Evolutionary conservation across 805 yeast species (phyloP).

Genomic region (Helenozyma rhizophorensis): DNA sequence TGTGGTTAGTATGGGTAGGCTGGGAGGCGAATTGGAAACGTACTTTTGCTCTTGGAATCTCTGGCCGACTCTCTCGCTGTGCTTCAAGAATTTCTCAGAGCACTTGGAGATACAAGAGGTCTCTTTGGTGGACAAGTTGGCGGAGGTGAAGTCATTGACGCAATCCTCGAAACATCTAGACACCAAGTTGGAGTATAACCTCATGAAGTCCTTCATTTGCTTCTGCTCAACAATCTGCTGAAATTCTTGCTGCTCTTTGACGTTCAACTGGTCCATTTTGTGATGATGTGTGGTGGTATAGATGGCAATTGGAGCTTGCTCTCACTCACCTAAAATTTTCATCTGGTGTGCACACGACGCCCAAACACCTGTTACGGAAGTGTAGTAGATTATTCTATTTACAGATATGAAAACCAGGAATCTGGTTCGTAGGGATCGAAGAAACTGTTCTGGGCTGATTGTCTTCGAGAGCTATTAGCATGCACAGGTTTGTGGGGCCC

Average conservation of each 20-base stretch:
- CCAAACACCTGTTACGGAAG: conserved; percentile 1
- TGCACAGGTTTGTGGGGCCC: conserved; percentile 48
- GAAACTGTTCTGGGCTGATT: too few relatives aligned
- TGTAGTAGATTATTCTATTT: too few relatives aligned
- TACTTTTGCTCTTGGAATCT: conserved; percentile 97
- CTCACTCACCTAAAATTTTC: conserved; percentile 11
- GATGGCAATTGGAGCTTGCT: too few relatives aligned
- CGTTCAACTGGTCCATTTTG: conserved; percentile 89
- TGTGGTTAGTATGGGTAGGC: conserved; percentile 23
- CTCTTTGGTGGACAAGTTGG: conserved; percentile 80
- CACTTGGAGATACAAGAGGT: conserved; percentile 83
- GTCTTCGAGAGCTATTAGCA: too few relatives aligned
- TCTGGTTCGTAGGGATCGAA: too few relatives aligned
- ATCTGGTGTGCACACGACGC: conserved; percentile 9
- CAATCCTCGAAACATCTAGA: conserved; percentile 97
- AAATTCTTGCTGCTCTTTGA: conserved; percentile 94
- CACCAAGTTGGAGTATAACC: conserved; percentile 88
- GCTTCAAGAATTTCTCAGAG: conserved; percentile 96
- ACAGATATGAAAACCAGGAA: not conserved
- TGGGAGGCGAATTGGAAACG: conserved; percentile 16
- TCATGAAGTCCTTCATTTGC: conserved; percentile 99
- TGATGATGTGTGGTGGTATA: not conserved
- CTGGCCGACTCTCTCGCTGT: conserved; percentile 96
- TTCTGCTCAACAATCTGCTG: conserved; percentile 93
- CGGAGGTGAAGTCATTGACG: conserved; percentile 96